phyloP scores from a whole-genome alignment of 2,329 filamentous ascomycete species.

The Talaromyces sp. region DNA sequence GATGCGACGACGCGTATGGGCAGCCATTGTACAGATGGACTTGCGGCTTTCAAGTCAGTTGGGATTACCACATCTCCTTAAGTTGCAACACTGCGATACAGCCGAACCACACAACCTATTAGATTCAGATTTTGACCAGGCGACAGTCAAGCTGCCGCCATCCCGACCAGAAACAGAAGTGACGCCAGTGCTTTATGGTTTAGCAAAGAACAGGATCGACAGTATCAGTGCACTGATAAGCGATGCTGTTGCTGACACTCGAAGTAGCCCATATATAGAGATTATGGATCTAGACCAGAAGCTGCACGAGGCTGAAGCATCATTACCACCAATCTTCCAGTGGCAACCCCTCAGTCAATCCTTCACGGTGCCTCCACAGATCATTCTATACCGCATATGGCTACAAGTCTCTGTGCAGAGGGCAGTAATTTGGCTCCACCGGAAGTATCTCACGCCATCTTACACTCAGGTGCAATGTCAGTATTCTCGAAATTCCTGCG shows the following conservation, averaged over 20 bases:
- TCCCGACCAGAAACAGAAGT: conserved; percentile 49
- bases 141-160: conserved; percentile 49
- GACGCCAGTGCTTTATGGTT: conserved; percentile 3
- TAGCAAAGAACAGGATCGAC: conserved; percentile 6
- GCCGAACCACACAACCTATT: conserved; percentile 54
- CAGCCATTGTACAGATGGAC: conserved; percentile 51
- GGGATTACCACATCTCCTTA: conserved; percentile 60
- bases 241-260: neutral
- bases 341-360: neutral
- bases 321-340: neutral
- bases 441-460: conserved; percentile 42
- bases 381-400: conserved; percentile 1
- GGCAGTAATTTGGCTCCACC: conserved; percentile 36
- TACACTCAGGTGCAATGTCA: conserved; percentile 26
- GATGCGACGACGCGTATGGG: conserved; percentile 44
- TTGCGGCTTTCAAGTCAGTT: conserved; percentile 56
- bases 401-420: neutral
- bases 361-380: neutral
- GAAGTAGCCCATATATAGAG: conserved; percentile 10
- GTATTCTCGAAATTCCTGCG: conserved; percentile 44
- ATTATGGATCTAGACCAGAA: conserved; percentile 25
- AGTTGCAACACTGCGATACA: conserved; percentile 58
- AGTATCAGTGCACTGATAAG: neutral
- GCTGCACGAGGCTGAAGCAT: conserved; percentile 18
- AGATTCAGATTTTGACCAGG: conserved; percentile 57